phyloP scores from a whole-genome alignment of 2,329 filamentous ascomycete genomes.

The Dothistroma septosporum region DNA sequence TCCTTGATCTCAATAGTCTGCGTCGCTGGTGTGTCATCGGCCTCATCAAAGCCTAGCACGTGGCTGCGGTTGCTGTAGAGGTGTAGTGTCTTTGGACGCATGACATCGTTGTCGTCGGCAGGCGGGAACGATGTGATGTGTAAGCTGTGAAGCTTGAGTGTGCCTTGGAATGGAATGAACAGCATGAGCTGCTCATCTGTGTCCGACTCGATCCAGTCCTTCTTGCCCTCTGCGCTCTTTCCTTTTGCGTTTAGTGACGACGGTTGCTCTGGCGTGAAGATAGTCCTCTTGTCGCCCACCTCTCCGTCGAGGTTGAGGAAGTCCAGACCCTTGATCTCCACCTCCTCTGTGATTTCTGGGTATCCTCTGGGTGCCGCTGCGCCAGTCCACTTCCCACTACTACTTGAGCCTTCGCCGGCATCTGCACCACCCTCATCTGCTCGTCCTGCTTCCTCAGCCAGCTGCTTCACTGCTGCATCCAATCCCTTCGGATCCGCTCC shows the following conservation, averaged over 20 bases:
- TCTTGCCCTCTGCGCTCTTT: slow-evolving; percentile 51
- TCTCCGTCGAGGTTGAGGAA: slow-evolving; percentile 81
- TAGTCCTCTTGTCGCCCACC: slow-evolving; percentile 64
- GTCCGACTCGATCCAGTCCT: slow-evolving; percentile 92
- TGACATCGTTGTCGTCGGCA: slow-evolving; percentile 67
- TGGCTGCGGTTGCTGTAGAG: slow-evolving; percentile 85
- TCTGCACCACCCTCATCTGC: slow-evolving; percentile 33
- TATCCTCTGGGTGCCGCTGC: slow-evolving; percentile 75
- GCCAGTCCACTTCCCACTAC: slow-evolving; percentile 61
- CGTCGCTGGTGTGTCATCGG: slow-evolving; percentile 76
- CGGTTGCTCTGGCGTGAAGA: slow-evolving; percentile 68
- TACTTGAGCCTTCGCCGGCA: slow-evolving; percentile 43
- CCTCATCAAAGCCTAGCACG: slow-evolving; percentile 92
- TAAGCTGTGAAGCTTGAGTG: slow-evolving; percentile 80
- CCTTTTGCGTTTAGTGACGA: slow-evolving; percentile 54
- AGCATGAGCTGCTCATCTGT: slow-evolving; percentile 96
- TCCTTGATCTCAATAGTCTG: slow-evolving; percentile 72
- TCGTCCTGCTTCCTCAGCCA: slow-evolving; percentile 59
- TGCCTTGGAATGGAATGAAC: slow-evolving; percentile 82
- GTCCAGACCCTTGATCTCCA: slow-evolving; percentile 76
- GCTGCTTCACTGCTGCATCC: slow-evolving; percentile 64
- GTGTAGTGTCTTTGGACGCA: slow-evolving; percentile 77
- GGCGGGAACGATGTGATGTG: slow-evolving; percentile 76
- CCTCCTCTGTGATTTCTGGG: slow-evolving; percentile 72
- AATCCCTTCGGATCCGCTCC: slow-evolving; percentile 72